Evolutionary conservation across 2,329 filamentous ascomycete genomes (phyloP), one percentile per base, ranked within the genome.

Genomic region (Stagonosporopsis vannaccii): DNA sequence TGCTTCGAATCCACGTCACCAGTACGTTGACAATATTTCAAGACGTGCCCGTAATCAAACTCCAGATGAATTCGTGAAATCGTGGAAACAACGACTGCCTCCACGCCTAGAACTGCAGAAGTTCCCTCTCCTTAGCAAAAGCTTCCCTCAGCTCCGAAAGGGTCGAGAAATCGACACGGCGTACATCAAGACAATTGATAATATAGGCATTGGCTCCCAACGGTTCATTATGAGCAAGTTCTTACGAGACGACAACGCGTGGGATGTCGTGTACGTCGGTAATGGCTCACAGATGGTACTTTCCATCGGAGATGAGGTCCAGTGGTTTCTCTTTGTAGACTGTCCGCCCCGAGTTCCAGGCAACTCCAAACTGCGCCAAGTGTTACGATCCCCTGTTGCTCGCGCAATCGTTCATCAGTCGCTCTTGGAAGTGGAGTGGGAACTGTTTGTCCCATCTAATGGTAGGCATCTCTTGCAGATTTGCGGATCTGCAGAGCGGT

Each of bases 1-100:
- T 61, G 81, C 78, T 2, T 80, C 80, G 2, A 86, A 85, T 36
- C 86, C 86, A 0, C 60, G 63, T 7, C 84, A 86, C 60, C 60
- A 68, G 3, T 85, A 83, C 53, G 23, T 30, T 9, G 26, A 28
- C 13, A 33, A 1, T 41, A 53, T 4, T 17, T 54, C 6, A 52
- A 20, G 30, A 45, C 32, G 57, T 20, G 30, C 54, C 5, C 78
- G 82, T 7, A 64, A 68, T 15, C 48, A 68, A 7, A 47, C 26
- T 4, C 82, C 83, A 0, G 62, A 71, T 20, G 66, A 74, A 0
- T 85, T 87, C 62, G 74, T 80, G 25, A 66, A 67, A 1, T 57
- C 69, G 3, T 73, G 85, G 57, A 79, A 63, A 36, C 25, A 56
- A 0, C 35, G 26, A 4, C 41, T 76, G 7, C 72, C 74, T 11